These are phyloP conservation scores for Aspergillus sp. DNA, from an alignment of 2,329 filamentous ascomycete species.

Conservation along the genomic window DNA sequence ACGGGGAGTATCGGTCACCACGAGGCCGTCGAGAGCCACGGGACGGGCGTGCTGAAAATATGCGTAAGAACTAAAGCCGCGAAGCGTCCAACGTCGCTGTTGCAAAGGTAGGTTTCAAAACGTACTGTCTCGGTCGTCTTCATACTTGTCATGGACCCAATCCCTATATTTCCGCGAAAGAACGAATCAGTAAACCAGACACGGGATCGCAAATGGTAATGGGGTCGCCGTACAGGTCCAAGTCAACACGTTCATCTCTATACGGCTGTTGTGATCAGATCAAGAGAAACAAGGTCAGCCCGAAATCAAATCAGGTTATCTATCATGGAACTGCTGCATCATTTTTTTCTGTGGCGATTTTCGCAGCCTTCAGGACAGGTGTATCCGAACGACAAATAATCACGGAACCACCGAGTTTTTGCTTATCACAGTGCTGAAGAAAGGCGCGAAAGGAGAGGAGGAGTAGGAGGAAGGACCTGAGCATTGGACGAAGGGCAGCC, in stretches of 20 bases:
- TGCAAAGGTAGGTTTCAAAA: conserved; percentile 16
- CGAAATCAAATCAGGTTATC: conserved; percentile 34
- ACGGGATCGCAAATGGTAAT: background rate
- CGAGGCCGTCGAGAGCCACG: conserved; percentile 43
- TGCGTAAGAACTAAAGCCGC: conserved; percentile 20
- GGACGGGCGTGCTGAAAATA: conserved; percentile 40
- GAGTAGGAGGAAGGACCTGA: conserved; percentile 46
- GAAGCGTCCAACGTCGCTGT: conserved; percentile 4
- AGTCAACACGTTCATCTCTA: conserved; percentile 45
- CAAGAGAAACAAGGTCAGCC: conserved; percentile 45
- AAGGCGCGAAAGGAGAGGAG: conserved; percentile 33
- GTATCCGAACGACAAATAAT: conserved; percentile 25
- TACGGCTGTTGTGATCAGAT: conserved; percentile 44
- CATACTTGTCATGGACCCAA: conserved; percentile 92
- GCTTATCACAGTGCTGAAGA: conserved; percentile 40
- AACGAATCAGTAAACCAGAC: conserved; percentile 1
- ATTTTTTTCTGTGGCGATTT: conserved; percentile 27
- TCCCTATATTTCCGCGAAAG: conserved; percentile 56
- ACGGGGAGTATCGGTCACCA: conserved; percentile 36
- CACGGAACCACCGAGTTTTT: conserved; percentile 25
- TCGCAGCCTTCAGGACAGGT: conserved; percentile 22
- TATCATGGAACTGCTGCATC: conserved; percentile 35
- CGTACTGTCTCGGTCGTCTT: conserved; percentile 64
- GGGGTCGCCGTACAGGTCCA: conserved; percentile 42
- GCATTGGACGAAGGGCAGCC: background rate